Base-by-base conservation (phyloP, 768 basidiomycete species). In the Trametes villosa region DNA sequence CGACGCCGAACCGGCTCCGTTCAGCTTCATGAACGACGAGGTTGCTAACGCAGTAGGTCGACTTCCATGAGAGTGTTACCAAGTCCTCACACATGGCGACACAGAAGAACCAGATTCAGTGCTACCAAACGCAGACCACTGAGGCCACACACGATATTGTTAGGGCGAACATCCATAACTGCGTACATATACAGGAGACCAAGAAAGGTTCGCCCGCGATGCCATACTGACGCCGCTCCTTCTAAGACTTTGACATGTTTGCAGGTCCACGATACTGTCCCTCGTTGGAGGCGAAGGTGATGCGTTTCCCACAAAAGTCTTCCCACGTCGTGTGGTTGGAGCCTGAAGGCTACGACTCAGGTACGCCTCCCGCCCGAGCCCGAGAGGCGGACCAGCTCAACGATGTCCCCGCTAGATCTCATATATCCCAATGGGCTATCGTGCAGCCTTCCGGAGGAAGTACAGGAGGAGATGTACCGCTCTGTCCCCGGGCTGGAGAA, bases 391-490 rank as follows among this genome's bases (percentile, higher is more conserved):
- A 9, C 4, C 36, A 3, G n/a, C n/a, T n/a, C n/a, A n/a, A n/a
- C n/a, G n/a, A n/a, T n/a, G n/a, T n/a, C 7, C 1, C 24, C 20
- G 31, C 11, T 34, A 92, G 94, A 93, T 58, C 71, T 96, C 15
- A 87, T 96, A 56, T 96, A 96, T 68, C 94, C 94, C 1, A 94
- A 94, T 60, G 94, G 94, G 0, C 81, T 96, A 17, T 95, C 93
- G 2, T 90, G 89, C 69, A 92, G 91, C 57, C 80, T 96, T 66
- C 92, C 94, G 0, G 89, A 90, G 71, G 94, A 96, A 59, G 74
- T 91, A 0, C 94, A 96, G 71, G 87, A 91, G 66, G 72, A 80
- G 5, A 86, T 96, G 85, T 84, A 96, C 76, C 86, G 88, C 13
- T 92, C 92, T 0, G 86, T 96, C 38, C 87, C 86, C 1, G 94